Evolutionary conservation across 306 rosid species (phyloP).

Genomic region (Prunus mira): DNA sequence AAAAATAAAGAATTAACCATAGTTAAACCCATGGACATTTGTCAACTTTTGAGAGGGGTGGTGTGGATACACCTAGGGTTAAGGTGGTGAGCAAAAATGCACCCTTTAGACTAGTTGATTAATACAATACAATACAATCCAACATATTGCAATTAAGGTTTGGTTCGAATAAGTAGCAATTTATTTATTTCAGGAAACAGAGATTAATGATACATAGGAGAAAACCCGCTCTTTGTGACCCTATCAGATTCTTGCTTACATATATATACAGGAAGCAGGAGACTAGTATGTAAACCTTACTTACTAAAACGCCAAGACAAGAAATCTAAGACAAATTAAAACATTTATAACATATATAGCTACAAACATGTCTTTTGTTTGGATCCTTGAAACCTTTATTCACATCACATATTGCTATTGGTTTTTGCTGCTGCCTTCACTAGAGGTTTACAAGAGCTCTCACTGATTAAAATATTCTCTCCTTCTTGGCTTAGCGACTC

Average conservation of each 20-base stretch:
- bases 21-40: no score
- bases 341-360: not conserved
- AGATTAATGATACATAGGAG: constrained; percentile 10
- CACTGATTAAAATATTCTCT: constrained; percentile 39
- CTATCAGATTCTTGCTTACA: constrained; percentile 30
- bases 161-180: no score
- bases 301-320: not conserved
- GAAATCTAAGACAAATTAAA: not conserved
- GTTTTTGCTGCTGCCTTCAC: constrained; percentile 48
- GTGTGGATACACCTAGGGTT: no score
- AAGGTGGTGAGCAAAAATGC: no score
- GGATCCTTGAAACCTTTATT: not conserved
- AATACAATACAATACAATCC: no score
- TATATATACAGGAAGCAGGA: not conserved
- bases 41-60: no score
- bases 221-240: constrained; percentile 12
- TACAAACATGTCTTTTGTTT: not conserved
- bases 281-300: not conserved
- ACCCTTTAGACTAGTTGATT: no score
- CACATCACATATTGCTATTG: constrained; percentile 29
- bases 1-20: no score
- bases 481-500: constrained; percentile 39
- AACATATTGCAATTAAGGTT: no score
- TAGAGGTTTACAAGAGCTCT: constrained; percentile 76
- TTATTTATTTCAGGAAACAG: not conserved